phyloP scores from a whole-genome alignment of 768 basidiomycete genomes.

The Podaxis rugospora region DNA sequence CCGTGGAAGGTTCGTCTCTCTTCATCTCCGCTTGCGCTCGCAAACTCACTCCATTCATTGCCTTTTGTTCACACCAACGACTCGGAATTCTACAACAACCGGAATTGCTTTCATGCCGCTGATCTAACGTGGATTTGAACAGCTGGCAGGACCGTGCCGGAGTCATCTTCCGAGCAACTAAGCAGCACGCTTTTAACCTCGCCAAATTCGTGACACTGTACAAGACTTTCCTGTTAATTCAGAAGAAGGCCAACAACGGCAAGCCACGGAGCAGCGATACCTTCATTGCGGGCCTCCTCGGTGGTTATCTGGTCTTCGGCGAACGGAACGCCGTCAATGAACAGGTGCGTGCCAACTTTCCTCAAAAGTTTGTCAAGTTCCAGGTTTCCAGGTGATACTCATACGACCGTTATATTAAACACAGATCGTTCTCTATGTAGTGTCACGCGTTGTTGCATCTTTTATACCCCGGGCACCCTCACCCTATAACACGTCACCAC shows the following conservation, averaged over 20 bases:
- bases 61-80: background rate
- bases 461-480: conserved; percentile 77
- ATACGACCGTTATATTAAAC: conserved; percentile 11
- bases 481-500: conserved; percentile 44
- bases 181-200: conserved; percentile 86
- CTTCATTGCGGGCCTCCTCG: conserved; percentile 88
- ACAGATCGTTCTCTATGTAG: conserved; percentile 95
- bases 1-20: conserved; percentile 71
- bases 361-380: background rate
- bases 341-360: conserved; percentile 52
- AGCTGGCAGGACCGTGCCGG: conserved; percentile 71
- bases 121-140: background rate
- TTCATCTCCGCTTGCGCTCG: conserved; percentile 2
- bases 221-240: conserved; percentile 80
- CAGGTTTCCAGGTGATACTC: background rate
- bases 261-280: conserved; percentile 81
- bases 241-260: conserved; percentile 75
- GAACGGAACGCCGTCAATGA: conserved; percentile 86
- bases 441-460: conserved; percentile 87
- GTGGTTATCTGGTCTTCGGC: conserved; percentile 88
- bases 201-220: conserved; percentile 93
- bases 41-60: conserved; percentile 8
- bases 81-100: background rate
- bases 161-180: conserved; percentile 79
- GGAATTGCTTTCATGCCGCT: background rate